phyloP scores from a whole-genome alignment of 2,329 filamentous ascomycete genomes.

The Aaosphaeria pasadenensis region DNA sequence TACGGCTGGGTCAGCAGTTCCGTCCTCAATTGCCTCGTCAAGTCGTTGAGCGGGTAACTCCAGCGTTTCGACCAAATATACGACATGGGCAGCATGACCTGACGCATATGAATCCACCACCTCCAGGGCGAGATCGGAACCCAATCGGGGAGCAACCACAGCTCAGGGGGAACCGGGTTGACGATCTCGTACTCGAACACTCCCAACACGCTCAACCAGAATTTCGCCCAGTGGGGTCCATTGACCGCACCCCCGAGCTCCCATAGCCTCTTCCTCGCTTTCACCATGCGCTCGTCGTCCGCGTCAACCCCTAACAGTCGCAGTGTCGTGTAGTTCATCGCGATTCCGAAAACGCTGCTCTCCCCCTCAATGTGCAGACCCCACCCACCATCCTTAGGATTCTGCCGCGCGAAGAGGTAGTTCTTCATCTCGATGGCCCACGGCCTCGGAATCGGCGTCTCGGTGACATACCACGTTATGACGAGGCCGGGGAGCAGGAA shows the following conservation, averaged over 20 bases:
- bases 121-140: slow-evolving; percentile 85
- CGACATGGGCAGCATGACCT: slow-evolving; percentile 91
- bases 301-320: slow-evolving; percentile 79
- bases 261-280: slow-evolving; percentile 78
- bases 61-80: slow-evolving; percentile 84
- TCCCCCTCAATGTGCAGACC: slow-evolving; percentile 93
- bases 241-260: slow-evolving; percentile 80
- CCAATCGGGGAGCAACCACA: slow-evolving; percentile 91
- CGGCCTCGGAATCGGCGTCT: slow-evolving; percentile 77
- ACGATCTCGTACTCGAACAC: slow-evolving; percentile 87
- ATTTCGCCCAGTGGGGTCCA: slow-evolving; percentile 94
- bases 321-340: slow-evolving; percentile 80
- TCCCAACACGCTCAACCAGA: slow-evolving; percentile 84
- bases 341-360: slow-evolving; percentile 85
- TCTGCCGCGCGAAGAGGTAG: slow-evolving; percentile 81
- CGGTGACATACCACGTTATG: slow-evolving; percentile 82
- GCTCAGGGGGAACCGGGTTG: slow-evolving; percentile 88
- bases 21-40: slow-evolving; percentile 69
- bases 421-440: slow-evolving; percentile 87
- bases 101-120: slow-evolving; percentile 98
- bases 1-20: slow-evolving; percentile 82
- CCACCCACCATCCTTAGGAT: slow-evolving; percentile 93
- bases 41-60: slow-evolving; percentile 69
- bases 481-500: slow-evolving; percentile 87
- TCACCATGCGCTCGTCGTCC: slow-evolving; percentile 81